Evolutionary conservation across 345 rosid genomes (phyloP).

Genomic region (Arabidopsis thaliana): TAIR10.1 NC_003070.9:8325001-8325500

Average conservation of each 20-base stretch:
- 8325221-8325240: constrained; percentile 62
- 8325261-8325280: constrained; percentile 50
- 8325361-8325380: constrained; percentile 57
- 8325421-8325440: constrained; percentile 58
- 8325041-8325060: constrained; percentile 68
- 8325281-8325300: constrained; percentile 51
- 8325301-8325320: constrained; percentile 55
- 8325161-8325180: constrained; percentile 58
- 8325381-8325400: constrained; percentile 66
- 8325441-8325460: constrained; percentile 65
- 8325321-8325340: constrained; percentile 61
- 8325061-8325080: constrained; percentile 54
- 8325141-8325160: constrained; percentile 64
- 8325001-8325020: constrained; percentile 62
- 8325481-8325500: constrained; percentile 58
- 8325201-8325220: constrained; percentile 71
- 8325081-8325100: constrained; percentile 70
- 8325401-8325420: constrained; percentile 66
- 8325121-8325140: constrained; percentile 65
- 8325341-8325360: constrained; percentile 70
- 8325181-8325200: constrained; percentile 50
- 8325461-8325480: constrained; percentile 78
- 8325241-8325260: constrained; percentile 61
- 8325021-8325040: constrained; percentile 67
- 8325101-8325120: constrained; percentile 65